A percentile compares a stretch with the other conserved stretches of the same genome.
phyloP scores from a whole-genome alignment of 148 eudicot genomes.

The Selenicereus undatus region DNA sequence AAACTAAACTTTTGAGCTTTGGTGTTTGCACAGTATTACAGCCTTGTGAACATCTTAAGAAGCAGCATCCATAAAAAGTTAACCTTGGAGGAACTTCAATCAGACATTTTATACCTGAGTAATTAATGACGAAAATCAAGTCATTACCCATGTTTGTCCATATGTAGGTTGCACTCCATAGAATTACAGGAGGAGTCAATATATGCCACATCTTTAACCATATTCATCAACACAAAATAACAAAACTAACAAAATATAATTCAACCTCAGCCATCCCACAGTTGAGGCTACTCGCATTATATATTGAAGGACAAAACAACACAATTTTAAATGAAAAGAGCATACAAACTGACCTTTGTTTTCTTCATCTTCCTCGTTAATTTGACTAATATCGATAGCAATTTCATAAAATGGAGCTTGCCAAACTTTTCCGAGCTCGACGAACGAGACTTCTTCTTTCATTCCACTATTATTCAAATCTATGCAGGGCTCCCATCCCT shows the following conservation, averaged over 20 bases:
- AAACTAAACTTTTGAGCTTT: not conserved
- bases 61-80: not conserved
- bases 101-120: not conserved
- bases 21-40: not conserved
- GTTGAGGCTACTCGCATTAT: not conserved
- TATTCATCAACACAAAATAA: not conserved
- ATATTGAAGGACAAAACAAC: not conserved
- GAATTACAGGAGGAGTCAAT: not conserved
- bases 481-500: conserved; percentile 26
- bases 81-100: not conserved
- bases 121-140: not conserved
- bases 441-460: conserved; percentile 37
- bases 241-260: not conserved
- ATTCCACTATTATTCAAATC: conserved; percentile 18
- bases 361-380: conserved; percentile 6
- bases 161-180: not conserved
- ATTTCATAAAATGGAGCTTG: conserved; percentile 77
- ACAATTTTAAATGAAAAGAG: not conserved
- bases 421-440: conserved; percentile 67
- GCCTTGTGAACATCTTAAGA: not conserved
- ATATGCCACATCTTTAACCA: not conserved
- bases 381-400: conserved; percentile 32
- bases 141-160: not conserved
- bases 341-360: conserved; percentile 34
- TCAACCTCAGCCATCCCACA: not conserved